These are phyloP conservation scores for Candida peoriensis DNA, from an alignment of 805 yeast species.

Conservation along the genomic window DNA sequence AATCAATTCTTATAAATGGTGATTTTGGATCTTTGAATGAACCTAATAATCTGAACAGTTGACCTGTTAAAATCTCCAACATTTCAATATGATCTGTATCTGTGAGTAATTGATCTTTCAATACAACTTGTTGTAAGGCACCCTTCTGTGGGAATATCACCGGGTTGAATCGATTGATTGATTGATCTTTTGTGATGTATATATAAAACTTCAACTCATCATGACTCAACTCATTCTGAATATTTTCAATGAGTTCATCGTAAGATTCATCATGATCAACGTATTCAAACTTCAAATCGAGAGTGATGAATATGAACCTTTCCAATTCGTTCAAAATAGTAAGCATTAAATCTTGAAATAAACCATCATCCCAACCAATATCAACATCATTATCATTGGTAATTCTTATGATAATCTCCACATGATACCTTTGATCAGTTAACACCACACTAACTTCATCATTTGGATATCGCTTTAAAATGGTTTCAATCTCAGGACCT, in stretches of 20 bases:
- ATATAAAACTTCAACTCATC: conserved; percentile 4
- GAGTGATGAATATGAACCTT: conserved; percentile 2
- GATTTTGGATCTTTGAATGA: conserved; percentile 8
- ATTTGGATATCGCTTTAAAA: neutral
- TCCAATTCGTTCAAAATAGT: conserved; percentile 9
- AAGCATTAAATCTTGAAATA: conserved; percentile 6
- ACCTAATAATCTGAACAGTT: conserved; percentile 10
- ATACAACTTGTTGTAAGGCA: conserved; percentile 3
- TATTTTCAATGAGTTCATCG: neutral
- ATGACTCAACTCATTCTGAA: conserved; percentile 1
- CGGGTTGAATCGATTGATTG: too few species aligned
- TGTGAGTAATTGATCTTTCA: conserved; percentile 1
- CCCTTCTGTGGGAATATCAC: neutral
- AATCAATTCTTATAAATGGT: conserved; percentile 13
- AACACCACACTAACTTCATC: neutral
- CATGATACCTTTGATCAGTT: conserved; percentile 1
- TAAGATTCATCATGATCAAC: neutral
- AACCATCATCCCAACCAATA: conserved; percentile 12
- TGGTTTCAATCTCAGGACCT: conserved; percentile 3
- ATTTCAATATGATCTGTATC: conserved; percentile 11
- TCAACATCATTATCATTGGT: too few species aligned
- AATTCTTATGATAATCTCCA: conserved; percentile 1
- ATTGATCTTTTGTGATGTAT: neutral
- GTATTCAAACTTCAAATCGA: conserved; percentile 1
- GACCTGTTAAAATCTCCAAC: conserved; percentile 9